Conservation (phyloP, 148 eudicot species). For the Beta vulgaris region DNA sequence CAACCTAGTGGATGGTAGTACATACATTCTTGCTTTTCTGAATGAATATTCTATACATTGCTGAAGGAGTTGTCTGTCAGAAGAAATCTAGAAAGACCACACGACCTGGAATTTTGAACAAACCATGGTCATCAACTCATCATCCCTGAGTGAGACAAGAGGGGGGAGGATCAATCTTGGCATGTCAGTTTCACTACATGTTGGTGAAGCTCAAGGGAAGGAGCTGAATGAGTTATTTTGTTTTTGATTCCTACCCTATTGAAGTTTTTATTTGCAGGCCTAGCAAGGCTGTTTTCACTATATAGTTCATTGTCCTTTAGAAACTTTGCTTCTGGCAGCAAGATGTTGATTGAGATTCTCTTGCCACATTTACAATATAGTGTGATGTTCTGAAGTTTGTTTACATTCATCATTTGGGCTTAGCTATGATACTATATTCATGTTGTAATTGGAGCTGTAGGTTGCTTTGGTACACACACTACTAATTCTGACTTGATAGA, state of each 20-base stretch:
- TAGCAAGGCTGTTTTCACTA: neutral
- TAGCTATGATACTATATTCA: neutral
- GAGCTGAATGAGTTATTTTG: neutral
- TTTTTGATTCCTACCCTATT: neutral
- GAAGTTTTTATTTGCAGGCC: neutral
- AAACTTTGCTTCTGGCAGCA: neutral
- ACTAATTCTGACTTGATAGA: neutral
- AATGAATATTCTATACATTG: neutral
- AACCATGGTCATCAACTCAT: too few species aligned
- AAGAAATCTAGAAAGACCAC: neutral
- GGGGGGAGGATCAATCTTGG: neutral
- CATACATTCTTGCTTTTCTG: neutral
- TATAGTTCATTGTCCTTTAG: neutral
- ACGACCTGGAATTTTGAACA: neutral
- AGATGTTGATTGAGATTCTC: neutral
- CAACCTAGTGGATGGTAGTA: neutral
- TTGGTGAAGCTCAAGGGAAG: neutral
- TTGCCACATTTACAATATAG: slow-evolving; percentile 10
- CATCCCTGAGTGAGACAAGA: neutral
- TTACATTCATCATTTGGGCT: neutral
- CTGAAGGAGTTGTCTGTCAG: neutral
- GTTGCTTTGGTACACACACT: neutral
- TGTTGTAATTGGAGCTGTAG: neutral
- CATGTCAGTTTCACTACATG: neutral
- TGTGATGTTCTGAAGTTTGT: too few species aligned